phyloP scores from a whole-genome alignment of 2,329 filamentous ascomycete species.

The Fragosphaeria purpurea region DNA sequence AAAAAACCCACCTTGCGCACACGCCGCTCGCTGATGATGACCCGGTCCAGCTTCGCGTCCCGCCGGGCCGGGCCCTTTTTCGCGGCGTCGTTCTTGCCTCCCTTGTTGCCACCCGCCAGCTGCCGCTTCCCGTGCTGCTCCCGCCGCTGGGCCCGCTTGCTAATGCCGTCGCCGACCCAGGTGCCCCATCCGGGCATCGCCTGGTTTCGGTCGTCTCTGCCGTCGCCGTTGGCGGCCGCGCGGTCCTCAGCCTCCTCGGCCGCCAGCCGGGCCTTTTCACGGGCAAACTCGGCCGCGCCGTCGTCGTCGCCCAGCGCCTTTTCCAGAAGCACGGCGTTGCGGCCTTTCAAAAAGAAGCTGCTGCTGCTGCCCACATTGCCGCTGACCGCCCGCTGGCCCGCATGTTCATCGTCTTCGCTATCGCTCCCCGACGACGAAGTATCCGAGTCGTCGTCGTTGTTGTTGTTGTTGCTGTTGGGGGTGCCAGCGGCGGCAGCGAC shows the following conservation, averaged over 20 bases:
- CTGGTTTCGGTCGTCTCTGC: constrained; percentile 58
- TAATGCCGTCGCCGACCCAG: constrained; percentile 80
- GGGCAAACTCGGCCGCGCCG: constrained; percentile 68
- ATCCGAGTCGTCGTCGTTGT: constrained; percentile 26
- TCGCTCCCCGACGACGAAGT: constrained; percentile 12
- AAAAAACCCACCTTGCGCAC: constrained; percentile 62
- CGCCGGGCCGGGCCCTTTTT: constrained; percentile 67
- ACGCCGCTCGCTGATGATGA: constrained; percentile 87
- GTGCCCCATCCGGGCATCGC: constrained; percentile 91
- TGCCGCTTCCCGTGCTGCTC: constrained; percentile 34
- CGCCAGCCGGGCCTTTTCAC: constrained; percentile 64
- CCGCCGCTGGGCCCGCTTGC: constrained; percentile 55
- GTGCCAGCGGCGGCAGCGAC: constrained; percentile 15
- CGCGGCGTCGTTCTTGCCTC: constrained; percentile 53
- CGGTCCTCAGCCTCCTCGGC: constrained; percentile 75
- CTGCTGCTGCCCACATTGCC: constrained; percentile 23
- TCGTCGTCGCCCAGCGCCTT: constrained; percentile 74
- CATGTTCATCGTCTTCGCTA: not conserved
- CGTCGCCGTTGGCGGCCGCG: constrained; percentile 51
- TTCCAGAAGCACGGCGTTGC: constrained; percentile 60
- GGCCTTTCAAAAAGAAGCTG: constrained; percentile 43
- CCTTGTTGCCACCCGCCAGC: constrained; percentile 37
- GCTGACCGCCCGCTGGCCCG: constrained; percentile 25
- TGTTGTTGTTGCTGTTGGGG: constrained; percentile 10
- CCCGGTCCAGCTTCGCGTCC: constrained; percentile 70